Base-by-base conservation (phyloP, 441 rosid genomes). In the Geranium incanum region DNA sequence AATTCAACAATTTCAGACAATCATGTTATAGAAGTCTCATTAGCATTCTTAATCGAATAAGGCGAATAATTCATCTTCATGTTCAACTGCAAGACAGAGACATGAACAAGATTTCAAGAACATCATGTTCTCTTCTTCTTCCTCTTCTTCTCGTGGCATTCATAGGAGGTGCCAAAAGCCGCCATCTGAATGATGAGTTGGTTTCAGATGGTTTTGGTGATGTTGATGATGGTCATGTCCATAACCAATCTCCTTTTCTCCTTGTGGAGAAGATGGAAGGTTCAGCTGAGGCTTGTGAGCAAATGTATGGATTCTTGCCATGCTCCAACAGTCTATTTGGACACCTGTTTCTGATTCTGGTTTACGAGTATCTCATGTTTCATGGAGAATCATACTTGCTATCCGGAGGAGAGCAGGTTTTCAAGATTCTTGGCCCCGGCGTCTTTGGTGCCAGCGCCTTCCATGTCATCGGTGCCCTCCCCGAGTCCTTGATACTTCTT, bases 241-340 rank as follows among this genome's bases (percentile, higher is more conserved):
- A 9, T 45, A 67, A 38, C 62, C 70, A 71, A 59, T 48, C 71
- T 15, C 16, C 38, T 8, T 0, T 36, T 39, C 67, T 70, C 52
- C 68, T 70, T 67, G 38, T 69, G 33, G 70, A 60, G 59, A 59
- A 39, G 59, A 36, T 52, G 65, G 11, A 43, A 23, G 23, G 36
- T 23, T 39, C 68, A 3, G 59, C 39, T 0, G 68, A 72, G 15
- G 48, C 5, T 15, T 80, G 83, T 18, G 75, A 70, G 59, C 78
- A 75, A 67, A 64, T 76, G 70, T 77, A 80, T 28, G 83, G 83
- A 3, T 80, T 80, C 71, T 52, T 80, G 67, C 83, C 81, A 7
- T 80, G 81, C 69, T 74, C 83, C 19, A 67, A 72, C 28, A 80
- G 68, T 66, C 36, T 68, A 16, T 59, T 71, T 50, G 83, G 83